Conservation (phyloP, 2,329 filamentous ascomycete genomes). For the Phialophora verrucosa region DNA sequence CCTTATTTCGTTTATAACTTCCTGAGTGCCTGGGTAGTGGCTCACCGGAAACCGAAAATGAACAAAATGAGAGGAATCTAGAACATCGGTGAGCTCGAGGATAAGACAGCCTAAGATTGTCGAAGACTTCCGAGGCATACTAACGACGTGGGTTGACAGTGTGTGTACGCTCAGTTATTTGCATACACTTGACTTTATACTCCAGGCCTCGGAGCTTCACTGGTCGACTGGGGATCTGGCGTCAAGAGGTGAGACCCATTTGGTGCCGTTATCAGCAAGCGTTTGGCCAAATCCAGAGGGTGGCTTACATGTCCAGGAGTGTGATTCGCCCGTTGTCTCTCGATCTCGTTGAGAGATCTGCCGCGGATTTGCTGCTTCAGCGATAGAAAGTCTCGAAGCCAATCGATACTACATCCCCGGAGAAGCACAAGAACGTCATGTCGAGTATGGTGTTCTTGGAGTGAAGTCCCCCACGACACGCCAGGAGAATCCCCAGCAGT, state of each 20-base stretch:
- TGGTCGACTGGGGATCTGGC: constrained; percentile 13
- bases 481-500: background rate
- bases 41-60: background rate
- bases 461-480: background rate
- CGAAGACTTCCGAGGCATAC: constrained; percentile 20
- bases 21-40: background rate
- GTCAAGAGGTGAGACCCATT: constrained; percentile 18
- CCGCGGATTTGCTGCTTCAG: constrained; percentile 33
- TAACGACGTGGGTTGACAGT: background rate
- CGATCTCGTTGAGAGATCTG: constrained; percentile 31
- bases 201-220: constrained; percentile 26
- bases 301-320: constrained; percentile 14
- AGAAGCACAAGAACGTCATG: constrained; percentile 35
- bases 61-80: background rate
- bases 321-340: constrained; percentile 23
- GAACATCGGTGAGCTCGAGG: constrained; percentile 2
- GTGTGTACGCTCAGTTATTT: constrained; percentile 22
- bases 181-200: constrained; percentile 6
- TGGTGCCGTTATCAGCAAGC: constrained; percentile 28
- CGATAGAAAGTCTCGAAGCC: constrained; percentile 19
- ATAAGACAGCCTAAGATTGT: background rate
- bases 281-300: constrained; percentile 17
- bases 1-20: background rate
- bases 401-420: constrained; percentile 28
- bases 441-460: constrained; percentile 8